A percentile compares a stretch with the other conserved stretches of the same genome.
Conservation (phyloP, 306 rosid genomes). For the Corylus americana region DNA sequence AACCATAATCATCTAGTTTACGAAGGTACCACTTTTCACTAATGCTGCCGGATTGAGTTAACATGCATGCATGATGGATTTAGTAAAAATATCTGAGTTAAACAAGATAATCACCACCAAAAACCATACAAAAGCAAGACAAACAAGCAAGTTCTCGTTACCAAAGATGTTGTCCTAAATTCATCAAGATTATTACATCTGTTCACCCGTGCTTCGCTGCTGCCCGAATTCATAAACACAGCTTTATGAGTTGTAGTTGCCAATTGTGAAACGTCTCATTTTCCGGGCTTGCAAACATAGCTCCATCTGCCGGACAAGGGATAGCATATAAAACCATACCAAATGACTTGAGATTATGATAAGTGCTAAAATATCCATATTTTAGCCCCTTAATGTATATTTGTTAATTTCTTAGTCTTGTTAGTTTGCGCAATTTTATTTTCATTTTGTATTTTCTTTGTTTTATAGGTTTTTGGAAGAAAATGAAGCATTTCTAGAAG, state of each 20-base stretch:
- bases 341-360: background rate
- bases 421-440: too few relatives aligned
- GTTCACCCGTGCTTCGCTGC: background rate
- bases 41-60: background rate
- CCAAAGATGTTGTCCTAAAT: background rate
- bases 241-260: slow-evolving; percentile 6
- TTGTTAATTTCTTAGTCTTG: too few relatives aligned
- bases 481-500: too few relatives aligned
- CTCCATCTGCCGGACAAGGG: slow-evolving; percentile 26
- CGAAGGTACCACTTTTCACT: background rate
- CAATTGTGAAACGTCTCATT: background rate
- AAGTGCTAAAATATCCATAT: too few relatives aligned
- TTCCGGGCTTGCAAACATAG: slow-evolving; percentile 13
- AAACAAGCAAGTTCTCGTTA: background rate
- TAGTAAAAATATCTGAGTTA: background rate
- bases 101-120: background rate
- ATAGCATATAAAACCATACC: background rate
- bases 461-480: too few relatives aligned
- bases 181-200: background rate
- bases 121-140: background rate
- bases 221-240: background rate
- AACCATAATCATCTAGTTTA: background rate
- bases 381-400: too few relatives aligned
- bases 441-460: too few relatives aligned
- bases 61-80: background rate